Conservation (phyloP, 2,329 filamentous ascomycete species). For the Claviceps sp. region DNA sequence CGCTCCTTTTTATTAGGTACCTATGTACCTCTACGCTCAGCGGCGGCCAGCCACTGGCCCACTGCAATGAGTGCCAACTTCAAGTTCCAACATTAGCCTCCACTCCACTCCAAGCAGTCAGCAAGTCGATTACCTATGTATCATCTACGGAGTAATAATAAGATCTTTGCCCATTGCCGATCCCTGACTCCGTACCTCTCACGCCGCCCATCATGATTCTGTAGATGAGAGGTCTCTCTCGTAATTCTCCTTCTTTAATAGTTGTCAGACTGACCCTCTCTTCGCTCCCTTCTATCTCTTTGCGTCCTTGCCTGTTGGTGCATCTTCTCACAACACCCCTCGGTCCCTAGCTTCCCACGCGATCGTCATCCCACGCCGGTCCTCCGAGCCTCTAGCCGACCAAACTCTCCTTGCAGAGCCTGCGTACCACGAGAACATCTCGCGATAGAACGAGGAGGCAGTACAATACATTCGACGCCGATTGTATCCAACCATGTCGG, state of each 20-base stretch:
- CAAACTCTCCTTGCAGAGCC: neutral
- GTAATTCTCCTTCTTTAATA: neutral
- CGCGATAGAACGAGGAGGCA: neutral
- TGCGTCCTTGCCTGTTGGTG: neutral
- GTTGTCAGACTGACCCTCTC: neutral
- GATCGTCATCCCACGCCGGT: neutral
- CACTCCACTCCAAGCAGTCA: no score
- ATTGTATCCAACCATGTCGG: slow-evolving; percentile 29
- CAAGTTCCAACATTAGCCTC: no score
- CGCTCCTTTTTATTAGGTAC: no score
- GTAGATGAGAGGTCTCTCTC: neutral
- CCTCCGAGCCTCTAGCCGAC: neutral
- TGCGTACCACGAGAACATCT: neutral
- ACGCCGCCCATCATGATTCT: neutral
- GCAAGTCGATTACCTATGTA: no score
- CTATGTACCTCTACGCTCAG: no score
- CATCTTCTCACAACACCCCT: neutral
- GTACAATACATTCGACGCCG: neutral
- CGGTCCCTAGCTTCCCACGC: neutral
- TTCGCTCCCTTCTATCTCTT: neutral
- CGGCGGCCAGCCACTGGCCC: no score
- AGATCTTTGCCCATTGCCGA: neutral
- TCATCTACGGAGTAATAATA: no score
- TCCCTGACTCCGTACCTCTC: neutral
- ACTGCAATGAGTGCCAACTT: no score